Conservation (phyloP, 192 early-diverging fungal species). For the Umbelopsis sp. region DNA sequence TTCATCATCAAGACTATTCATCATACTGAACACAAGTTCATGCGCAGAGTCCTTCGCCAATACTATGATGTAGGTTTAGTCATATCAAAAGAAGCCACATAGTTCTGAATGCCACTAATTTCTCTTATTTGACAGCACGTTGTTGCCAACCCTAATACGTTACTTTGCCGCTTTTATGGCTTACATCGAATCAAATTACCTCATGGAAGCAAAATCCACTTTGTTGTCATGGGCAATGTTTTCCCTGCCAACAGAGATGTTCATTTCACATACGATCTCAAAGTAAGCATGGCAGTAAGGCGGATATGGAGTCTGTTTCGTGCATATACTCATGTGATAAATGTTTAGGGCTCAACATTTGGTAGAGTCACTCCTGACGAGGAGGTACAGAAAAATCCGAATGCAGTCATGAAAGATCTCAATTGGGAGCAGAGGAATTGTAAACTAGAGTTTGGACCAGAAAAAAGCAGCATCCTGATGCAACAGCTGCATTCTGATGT, state of each 20-base stretch:
- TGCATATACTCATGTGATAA: background rate
- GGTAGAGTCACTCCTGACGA: conserved; percentile 82
- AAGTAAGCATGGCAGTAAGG: conserved; percentile 45
- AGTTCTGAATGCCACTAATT: background rate
- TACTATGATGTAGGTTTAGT: conserved; percentile 76
- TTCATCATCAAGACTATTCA: conserved; percentile 99
- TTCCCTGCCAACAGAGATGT: conserved; percentile 97
- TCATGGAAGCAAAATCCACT: conserved; percentile 92
- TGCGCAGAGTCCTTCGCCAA: conserved; percentile 81
- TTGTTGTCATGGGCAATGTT: conserved; percentile 99
- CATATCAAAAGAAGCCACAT: background rate
- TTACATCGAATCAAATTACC: conserved; percentile 96
- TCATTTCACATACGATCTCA: conserved; percentile 94
- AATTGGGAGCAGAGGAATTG: conserved; percentile 87
- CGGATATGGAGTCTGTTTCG: background rate
- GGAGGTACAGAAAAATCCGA: conserved; percentile 76
- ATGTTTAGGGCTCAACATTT: conserved; percentile 73
- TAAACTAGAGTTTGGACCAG: conserved; percentile 80
- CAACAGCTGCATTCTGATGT: conserved; percentile 90
- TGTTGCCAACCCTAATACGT: conserved; percentile 85
- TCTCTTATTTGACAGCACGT: conserved; percentile 64
- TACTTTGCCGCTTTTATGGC: conserved; percentile 93
- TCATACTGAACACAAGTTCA: conserved; percentile 92
- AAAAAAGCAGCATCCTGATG: conserved; percentile 78
- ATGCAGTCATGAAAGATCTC: conserved; percentile 94